Percentiles rank a stretch among this genome's conserved stretches.
Evolutionary conservation across 1,139 yeast genomes (phyloP).

Genomic region (Kodamaea anthophila): DNA sequence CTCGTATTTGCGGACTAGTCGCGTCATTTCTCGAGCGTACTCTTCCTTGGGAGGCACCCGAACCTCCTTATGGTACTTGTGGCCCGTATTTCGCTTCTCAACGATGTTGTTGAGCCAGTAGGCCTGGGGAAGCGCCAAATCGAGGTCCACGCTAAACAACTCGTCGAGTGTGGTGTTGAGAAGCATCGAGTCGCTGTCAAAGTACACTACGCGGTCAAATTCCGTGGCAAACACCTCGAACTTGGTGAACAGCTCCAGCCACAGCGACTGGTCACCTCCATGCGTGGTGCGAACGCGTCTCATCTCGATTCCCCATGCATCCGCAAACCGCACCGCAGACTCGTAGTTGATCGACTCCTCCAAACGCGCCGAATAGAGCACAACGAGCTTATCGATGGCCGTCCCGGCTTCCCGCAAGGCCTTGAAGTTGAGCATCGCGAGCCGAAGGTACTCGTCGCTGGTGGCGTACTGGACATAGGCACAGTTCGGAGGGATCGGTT

Average conservation of each 20-base stretch:
- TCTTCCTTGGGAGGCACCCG: constrained; percentile 12
- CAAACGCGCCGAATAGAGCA: constrained; percentile 20
- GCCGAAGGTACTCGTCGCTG: constrained; percentile 23
- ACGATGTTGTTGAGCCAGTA: constrained; percentile 26
- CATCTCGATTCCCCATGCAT: constrained; percentile 14
- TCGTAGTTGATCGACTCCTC: constrained; percentile 5
- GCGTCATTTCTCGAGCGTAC: constrained; percentile 6
- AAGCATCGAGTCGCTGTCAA: constrained; percentile 42
- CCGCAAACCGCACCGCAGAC: constrained; percentile 5
- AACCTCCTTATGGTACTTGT: constrained; percentile 12
- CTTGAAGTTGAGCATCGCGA: constrained; percentile 28
- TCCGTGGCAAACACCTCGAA: constrained; percentile 46
- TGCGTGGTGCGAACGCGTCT: constrained; percentile 16
- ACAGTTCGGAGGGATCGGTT: constrained; percentile 4
- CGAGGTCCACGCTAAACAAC: constrained; percentile 22
- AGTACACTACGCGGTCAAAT: constrained; percentile 33
- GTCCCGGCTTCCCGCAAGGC: constrained; percentile 18
- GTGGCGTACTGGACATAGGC: constrained; percentile 39
- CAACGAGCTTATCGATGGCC: constrained; percentile 20
- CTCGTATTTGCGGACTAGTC: constrained; percentile 8
- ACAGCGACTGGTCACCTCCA: constrained; percentile 21
- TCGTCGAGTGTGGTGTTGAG: constrained; percentile 24
- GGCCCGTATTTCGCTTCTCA: constrained; percentile 9
- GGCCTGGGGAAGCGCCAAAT: constrained; percentile 33
- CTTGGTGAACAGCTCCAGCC: constrained; percentile 53